A percentile compares a stretch with the other conserved stretches of the same genome.
Conservation (phyloP, 148 eudicot genomes). For the Amaranthus cruentus region DNA sequence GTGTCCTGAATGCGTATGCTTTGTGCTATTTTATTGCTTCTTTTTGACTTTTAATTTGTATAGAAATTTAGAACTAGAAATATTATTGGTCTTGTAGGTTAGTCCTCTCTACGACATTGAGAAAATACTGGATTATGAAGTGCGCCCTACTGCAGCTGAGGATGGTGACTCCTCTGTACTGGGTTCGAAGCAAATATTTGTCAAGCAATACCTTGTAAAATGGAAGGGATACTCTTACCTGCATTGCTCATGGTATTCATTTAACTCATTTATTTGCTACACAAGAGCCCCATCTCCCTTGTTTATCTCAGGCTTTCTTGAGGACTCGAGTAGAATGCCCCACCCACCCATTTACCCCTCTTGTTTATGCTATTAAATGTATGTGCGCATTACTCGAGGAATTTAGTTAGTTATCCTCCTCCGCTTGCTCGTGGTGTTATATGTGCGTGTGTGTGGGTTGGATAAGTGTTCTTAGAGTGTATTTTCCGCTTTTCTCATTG, state of each 20-base stretch:
- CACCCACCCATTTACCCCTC: too few relatives aligned
- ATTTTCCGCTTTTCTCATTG: not conserved
- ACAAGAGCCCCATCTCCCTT: not conserved
- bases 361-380: too few relatives aligned
- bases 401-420: too few relatives aligned
- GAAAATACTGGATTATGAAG: conserved; percentile 82
- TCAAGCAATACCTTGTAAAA: conserved; percentile 89
- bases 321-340: too few relatives aligned
- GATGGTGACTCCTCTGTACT: conserved; percentile 60
- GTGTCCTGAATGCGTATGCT: conserved; percentile 90
- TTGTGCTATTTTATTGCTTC: conserved; percentile 14
- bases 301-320: too few relatives aligned
- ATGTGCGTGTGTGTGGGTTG: too few relatives aligned
- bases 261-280: not conserved
- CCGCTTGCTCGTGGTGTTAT: too few relatives aligned
- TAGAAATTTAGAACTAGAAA: not conserved
- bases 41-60: conserved; percentile 8
- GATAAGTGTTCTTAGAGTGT: too few relatives aligned
- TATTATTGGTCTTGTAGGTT: conserved; percentile 51
- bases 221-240: conserved; percentile 96
- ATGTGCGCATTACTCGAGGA: too few relatives aligned
- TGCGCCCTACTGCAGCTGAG: conserved; percentile 65
- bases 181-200: conserved; percentile 69
- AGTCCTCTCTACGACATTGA: conserved; percentile 87
- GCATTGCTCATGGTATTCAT: conserved; percentile 85